phyloP scores from a whole-genome alignment of 2,329 filamentous ascomycete genomes.

The Pyrenophora teres region DNA sequence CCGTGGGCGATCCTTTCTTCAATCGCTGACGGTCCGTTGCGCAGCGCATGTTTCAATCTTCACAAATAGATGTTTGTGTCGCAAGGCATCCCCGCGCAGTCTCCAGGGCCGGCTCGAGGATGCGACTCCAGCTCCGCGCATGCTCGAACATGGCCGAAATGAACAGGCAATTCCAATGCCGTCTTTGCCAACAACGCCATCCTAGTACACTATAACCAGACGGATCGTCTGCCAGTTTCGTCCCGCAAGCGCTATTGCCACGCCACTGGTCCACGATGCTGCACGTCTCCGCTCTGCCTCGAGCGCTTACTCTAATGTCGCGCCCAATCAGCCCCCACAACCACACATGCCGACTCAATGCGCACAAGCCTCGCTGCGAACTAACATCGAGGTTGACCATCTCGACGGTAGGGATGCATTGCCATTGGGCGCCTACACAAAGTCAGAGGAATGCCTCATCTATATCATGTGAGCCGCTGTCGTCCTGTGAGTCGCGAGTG shows the following conservation, averaged over 20 bases:
- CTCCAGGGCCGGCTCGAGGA: not conserved
- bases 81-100: slow-evolving; percentile 5
- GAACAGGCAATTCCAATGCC: slow-evolving; percentile 6
- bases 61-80: not conserved
- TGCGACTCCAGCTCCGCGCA: slow-evolving; percentile 7
- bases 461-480: slow-evolving; percentile 25
- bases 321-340: slow-evolving; percentile 23
- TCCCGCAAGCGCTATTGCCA: slow-evolving; percentile 37
- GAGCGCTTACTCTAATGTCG: slow-evolving; percentile 28
- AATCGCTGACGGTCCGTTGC: not conserved
- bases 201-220: slow-evolving; percentile 15
- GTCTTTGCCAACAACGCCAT: slow-evolving; percentile 4
- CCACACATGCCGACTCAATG: slow-evolving; percentile 16
- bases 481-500: slow-evolving; percentile 26
- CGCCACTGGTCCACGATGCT: slow-evolving; percentile 31
- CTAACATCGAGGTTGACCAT: slow-evolving; percentile 25
- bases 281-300: slow-evolving; percentile 21
- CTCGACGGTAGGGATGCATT: slow-evolving; percentile 17
- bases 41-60: slow-evolving; percentile 6
- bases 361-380: slow-evolving; percentile 24
- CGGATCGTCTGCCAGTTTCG: slow-evolving; percentile 25
- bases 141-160: slow-evolving; percentile 14
- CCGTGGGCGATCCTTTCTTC: not conserved
- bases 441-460: slow-evolving; percentile 13
- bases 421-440: slow-evolving; percentile 26